Evolutionary conservation across 495 filamentous ascomycete species (phyloP).

Genomic region (Tuber melanosporum): DNA sequence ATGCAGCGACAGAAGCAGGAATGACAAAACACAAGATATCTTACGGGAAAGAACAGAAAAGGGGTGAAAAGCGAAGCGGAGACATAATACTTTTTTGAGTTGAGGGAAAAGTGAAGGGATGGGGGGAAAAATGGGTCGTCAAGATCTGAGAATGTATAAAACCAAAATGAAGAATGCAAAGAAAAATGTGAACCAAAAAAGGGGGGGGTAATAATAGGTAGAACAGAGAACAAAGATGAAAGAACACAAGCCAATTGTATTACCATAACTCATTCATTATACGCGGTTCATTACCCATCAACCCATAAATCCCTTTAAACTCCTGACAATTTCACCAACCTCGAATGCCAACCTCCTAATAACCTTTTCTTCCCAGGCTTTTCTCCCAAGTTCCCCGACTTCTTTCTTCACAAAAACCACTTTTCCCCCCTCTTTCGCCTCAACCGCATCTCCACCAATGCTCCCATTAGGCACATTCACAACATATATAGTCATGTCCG

Average conservation of each 20-base stretch:
- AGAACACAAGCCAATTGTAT: slow-evolving; percentile 1
- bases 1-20: background rate
- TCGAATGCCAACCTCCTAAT: slow-evolving; percentile 72
- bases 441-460: slow-evolving; percentile 29
- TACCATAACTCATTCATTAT: slow-evolving; percentile 8
- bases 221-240: background rate
- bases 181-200: background rate
- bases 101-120: background rate
- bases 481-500: slow-evolving; percentile 78
- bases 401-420: slow-evolving; percentile 40
- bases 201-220: slow-evolving; percentile 1
- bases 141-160: slow-evolving; percentile 6
- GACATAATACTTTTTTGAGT: background rate
- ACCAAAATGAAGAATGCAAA: background rate
- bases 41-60: slow-evolving; percentile 25
- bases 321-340: slow-evolving; percentile 69
- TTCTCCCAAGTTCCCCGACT: slow-evolving; percentile 39
- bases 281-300: slow-evolving; percentile 8
- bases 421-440: slow-evolving; percentile 30
- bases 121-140: background rate
- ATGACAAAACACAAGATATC: background rate
- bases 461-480: slow-evolving; percentile 33
- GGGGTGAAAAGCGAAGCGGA: background rate
- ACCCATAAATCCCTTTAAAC: slow-evolving; percentile 36
- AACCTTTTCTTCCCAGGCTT: slow-evolving; percentile 57